A percentile compares a stretch with the other conserved stretches of the same genome.
phyloP scores from a whole-genome alignment of 305 asterid genomes.

The Andrographis paniculata region DNA sequence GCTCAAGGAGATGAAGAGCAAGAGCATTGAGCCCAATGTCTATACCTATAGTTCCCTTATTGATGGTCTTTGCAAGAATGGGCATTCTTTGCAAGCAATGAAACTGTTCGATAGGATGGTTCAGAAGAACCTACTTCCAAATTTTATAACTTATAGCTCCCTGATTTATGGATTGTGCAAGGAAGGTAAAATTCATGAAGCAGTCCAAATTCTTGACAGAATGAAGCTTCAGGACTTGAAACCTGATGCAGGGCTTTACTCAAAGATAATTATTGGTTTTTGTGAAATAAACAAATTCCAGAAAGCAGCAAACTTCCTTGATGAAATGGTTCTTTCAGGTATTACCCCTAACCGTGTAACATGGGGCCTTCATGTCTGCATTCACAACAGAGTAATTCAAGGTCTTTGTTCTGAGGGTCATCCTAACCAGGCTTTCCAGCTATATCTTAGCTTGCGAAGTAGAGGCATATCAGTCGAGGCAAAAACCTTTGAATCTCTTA shows the following conservation, averaged over 20 bases:
- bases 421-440: constrained; percentile 49
- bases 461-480: constrained; percentile 73
- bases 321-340: constrained; percentile 77
- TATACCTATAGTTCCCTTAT: constrained; percentile 72
- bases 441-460: constrained; percentile 52
- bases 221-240: constrained; percentile 86
- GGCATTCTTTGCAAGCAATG: constrained; percentile 60
- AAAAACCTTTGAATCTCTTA: constrained; percentile 45
- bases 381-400: constrained; percentile 55
- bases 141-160: constrained; percentile 74
- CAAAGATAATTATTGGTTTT: constrained; percentile 50
- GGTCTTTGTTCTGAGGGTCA: constrained; percentile 47
- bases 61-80: constrained; percentile 84
- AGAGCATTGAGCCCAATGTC: constrained; percentile 67
- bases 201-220: constrained; percentile 68
- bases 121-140: constrained; percentile 37
- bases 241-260: constrained; percentile 83
- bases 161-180: constrained; percentile 59
- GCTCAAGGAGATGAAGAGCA: constrained; percentile 63
- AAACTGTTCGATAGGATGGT: constrained; percentile 55
- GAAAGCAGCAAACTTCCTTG: constrained; percentile 80
- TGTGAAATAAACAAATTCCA: constrained; percentile 52
- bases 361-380: constrained; percentile 73
- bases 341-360: constrained; percentile 73
- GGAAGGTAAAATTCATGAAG: constrained; percentile 53